phyloP scores from a whole-genome alignment of 2,329 filamentous ascomycete species.

The Rutstroemia sydowiana region DNA sequence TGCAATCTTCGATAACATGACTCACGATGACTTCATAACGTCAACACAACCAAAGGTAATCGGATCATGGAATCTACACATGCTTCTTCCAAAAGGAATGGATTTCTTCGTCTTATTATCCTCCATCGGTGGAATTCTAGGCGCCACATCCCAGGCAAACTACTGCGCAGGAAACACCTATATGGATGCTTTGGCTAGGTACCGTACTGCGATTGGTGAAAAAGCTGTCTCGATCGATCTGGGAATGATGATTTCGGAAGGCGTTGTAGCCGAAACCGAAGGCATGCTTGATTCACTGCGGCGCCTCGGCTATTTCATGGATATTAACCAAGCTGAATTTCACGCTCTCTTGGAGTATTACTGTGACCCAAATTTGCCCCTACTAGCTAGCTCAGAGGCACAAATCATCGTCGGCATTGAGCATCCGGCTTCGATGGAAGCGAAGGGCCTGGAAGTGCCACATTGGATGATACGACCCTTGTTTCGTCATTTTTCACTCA shows the following conservation, averaged over 20 bases:
- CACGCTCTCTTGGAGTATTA: background rate
- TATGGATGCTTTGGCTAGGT: slow-evolving; percentile 13
- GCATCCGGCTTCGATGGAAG: background rate
- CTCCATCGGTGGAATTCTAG: slow-evolving; percentile 25
- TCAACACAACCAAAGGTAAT: background rate
- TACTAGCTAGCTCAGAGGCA: background rate
- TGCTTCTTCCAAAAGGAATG: background rate
- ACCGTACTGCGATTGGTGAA: background rate
- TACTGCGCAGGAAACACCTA: slow-evolving; percentile 27
- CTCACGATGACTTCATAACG: background rate
- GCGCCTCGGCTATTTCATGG: background rate
- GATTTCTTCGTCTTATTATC: slow-evolving; percentile 33
- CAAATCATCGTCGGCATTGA: background rate
- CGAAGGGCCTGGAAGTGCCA: background rate
- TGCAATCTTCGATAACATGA: background rate
- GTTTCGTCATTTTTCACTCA: background rate
- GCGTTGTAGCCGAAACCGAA: background rate
- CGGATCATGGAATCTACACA: background rate
- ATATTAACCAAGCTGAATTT: background rate
- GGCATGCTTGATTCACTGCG: background rate
- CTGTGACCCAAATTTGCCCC: background rate
- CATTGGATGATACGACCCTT: background rate
- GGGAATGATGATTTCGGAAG: background rate
- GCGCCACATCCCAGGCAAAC: slow-evolving; percentile 12
- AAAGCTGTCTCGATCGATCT: background rate